Base-by-base conservation (phyloP, 148 eudicot genomes). In the Fallopia convolvulus region DNA sequence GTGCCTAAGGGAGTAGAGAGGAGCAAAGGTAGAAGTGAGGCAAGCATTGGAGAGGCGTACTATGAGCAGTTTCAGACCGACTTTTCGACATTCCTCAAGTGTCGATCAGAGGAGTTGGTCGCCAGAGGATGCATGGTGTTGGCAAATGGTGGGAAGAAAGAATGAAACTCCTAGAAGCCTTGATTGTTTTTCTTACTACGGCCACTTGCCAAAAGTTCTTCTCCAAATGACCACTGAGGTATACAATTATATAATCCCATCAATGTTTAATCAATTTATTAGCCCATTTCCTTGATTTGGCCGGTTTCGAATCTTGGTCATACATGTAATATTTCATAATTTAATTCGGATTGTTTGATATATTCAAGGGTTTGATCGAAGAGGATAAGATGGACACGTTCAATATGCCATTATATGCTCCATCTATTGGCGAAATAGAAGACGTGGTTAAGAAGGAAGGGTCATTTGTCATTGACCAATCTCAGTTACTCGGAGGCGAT, bases 91-190 rank as follows among this genome's bases (percentile, higher is more conserved):
- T 91, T 93, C 80, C 79, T 93, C 1, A 80, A 72, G 17, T 85
- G 76, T 17, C 85, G 97, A 42, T 82, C 92, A 0, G 79, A 84
- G 33, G 97, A 93, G 85, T 33, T 89, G 46, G 86, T 82, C 46
- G 17, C 49, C 0, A 88, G 88, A 26, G 96, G 96, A 8, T 80
- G 88, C 4, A 93, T 93, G 95, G 87, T 91, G 32, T 63, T 93
- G 23, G 71, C 91, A 0, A 0, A 78, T 89, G 41, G 80, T 87
- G 84, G 92, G 95, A 0, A 83, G 91, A 53, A 79, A 23, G 32
- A 58, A 58, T 58, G 32, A 58, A 58, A 23, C 30, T 23, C 65
- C 65, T 21, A 26, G 12, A 23, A 58, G 65, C 32, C 65, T 58
- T 58, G 65, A 58, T 1, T 58, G 65, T 23, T 58, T 58, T 58